Conservation (phyloP, 306 rosid genomes). For the Delonix regia region DNA sequence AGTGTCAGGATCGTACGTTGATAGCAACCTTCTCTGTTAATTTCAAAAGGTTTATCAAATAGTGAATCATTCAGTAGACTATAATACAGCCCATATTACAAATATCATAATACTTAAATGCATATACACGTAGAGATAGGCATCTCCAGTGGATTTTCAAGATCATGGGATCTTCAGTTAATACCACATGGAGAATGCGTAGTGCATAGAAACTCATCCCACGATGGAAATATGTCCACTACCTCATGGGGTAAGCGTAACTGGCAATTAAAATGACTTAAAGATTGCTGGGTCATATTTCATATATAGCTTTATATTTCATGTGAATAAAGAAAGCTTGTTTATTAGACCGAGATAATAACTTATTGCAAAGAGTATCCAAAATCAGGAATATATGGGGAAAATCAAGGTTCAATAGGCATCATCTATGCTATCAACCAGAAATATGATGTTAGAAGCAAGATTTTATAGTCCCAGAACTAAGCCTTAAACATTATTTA, state of each 20-base stretch:
- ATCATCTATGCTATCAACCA: background rate
- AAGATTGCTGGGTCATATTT: background rate
- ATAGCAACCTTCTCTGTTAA: slow-evolving; percentile 67
- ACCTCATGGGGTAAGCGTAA: background rate
- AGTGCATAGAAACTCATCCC: background rate
- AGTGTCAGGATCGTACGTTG: slow-evolving; percentile 48
- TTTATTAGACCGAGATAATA: background rate
- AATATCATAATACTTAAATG: background rate
- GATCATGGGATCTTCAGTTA: background rate
- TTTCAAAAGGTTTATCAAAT: slow-evolving; percentile 4
- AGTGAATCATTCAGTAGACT: background rate
- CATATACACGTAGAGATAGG: background rate
- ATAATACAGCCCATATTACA: background rate
- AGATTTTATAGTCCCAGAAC: slow-evolving; percentile 4
- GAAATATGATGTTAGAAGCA: background rate
- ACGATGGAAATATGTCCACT: background rate
- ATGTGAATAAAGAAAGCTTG: background rate
- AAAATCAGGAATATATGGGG: background rate
- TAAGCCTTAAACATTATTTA: background rate
- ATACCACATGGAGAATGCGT: background rate
- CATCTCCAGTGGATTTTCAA: background rate
- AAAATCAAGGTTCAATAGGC: background rate
- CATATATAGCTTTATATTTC: background rate
- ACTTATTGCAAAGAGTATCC: background rate
- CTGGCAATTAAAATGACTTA: background rate